phyloP scores from a whole-genome alignment of 306 rosid species.

The Fragaria iinumae region DNA sequence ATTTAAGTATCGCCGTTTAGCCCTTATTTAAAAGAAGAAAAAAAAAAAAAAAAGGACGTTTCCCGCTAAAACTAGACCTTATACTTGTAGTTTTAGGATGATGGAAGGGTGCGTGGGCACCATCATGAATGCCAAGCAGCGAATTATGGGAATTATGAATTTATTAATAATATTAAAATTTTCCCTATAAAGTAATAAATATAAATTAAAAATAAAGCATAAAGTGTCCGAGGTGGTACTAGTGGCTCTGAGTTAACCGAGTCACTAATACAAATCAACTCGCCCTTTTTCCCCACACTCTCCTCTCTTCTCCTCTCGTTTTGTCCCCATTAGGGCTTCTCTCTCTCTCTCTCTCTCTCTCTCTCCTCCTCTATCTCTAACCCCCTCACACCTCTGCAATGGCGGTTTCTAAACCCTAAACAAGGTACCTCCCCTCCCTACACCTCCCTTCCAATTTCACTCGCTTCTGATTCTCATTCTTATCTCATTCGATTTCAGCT shows the following conservation, averaged over 20 bases:
- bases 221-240: background rate
- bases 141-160: background rate
- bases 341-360: constrained; percentile 16
- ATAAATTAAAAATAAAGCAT: too few relatives aligned
- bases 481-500: background rate
- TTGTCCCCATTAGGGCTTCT: constrained; percentile 19
- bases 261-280: constrained; percentile 31
- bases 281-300: constrained; percentile 22
- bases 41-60: too few relatives aligned
- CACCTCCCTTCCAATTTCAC: background rate
- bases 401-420: constrained; percentile 39
- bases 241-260: constrained; percentile 20
- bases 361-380: constrained; percentile 16
- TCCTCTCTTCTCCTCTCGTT: background rate
- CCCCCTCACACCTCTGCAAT: constrained; percentile 28
- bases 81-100: too few relatives aligned
- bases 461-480: background rate
- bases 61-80: too few relatives aligned
- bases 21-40: too few relatives aligned
- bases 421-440: background rate
- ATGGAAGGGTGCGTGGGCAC: background rate
- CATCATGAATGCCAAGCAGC: background rate
- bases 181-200: too few relatives aligned
- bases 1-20: too few relatives aligned
- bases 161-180: too few relatives aligned